A percentile compares a stretch with the other conserved stretches of the same genome.
Conservation (phyloP, 495 filamentous ascomycete genomes). For the Pyrenopolyporus hunteri region DNA sequence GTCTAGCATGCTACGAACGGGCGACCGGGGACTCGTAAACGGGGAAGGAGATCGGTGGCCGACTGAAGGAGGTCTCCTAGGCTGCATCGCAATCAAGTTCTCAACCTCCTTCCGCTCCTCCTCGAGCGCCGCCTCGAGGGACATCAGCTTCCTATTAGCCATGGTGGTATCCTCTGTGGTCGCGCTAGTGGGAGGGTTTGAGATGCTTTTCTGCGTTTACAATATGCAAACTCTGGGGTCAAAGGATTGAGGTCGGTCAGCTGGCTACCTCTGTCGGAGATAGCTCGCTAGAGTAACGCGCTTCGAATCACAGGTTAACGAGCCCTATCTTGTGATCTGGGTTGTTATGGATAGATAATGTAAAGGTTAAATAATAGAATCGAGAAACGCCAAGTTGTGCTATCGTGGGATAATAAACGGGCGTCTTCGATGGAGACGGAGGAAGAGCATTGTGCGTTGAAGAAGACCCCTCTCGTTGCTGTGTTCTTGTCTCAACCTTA, state of each 20-base stretch:
- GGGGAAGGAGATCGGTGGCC: constrained; percentile 54
- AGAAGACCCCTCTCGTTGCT: constrained; percentile 20
- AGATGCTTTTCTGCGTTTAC: neutral
- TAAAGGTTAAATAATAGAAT: constrained; percentile 12
- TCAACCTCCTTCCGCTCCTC: constrained; percentile 76
- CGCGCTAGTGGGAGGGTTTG: neutral
- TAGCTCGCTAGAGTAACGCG: neutral
- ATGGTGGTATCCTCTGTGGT: constrained; percentile 12
- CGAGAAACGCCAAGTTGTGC: constrained; percentile 32
- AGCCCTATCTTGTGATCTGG: neutral
- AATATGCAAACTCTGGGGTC: constrained; percentile 7
- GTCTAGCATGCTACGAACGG: constrained; percentile 62
- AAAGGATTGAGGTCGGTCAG: neutral
- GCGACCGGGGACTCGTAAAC: constrained; percentile 57
- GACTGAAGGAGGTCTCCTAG: constrained; percentile 46
- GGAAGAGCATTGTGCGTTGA: constrained; percentile 40
- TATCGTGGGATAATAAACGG: constrained; percentile 46
- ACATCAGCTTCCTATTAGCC: constrained; percentile 53
- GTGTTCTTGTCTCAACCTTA: constrained; percentile 27
- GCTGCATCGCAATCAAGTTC: constrained; percentile 57
- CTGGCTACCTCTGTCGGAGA: neutral
- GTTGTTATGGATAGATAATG: too few relatives aligned
- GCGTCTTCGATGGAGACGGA: constrained; percentile 41
- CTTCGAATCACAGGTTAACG: neutral
- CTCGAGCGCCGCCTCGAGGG: constrained; percentile 73